A percentile compares a stretch with the other conserved stretches of the same genome.
Evolutionary conservation across 805 yeast genomes (phyloP).

Genomic region (Lipomyces starkeyi): DNA sequence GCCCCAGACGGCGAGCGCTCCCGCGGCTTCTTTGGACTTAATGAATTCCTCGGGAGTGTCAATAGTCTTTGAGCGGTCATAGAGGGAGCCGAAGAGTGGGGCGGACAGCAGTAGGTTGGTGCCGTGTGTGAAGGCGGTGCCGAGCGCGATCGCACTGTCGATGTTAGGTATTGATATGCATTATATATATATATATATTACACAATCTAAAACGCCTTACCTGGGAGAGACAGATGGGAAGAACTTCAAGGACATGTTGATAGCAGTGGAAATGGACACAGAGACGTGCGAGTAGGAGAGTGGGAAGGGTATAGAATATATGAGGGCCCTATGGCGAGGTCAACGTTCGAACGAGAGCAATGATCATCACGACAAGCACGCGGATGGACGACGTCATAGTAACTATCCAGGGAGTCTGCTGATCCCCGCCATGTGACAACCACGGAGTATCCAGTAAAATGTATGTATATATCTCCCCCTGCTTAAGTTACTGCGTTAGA

Average conservation of each 20-base stretch:
- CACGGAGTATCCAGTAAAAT: not conserved
- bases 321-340: not conserved
- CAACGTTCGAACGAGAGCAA: constrained; percentile 6
- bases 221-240: constrained; percentile 40
- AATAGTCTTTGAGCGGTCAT: constrained; percentile 46
- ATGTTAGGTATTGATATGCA: not conserved
- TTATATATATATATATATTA: not conserved
- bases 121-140: constrained; percentile 49
- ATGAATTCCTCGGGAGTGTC: constrained; percentile 47
- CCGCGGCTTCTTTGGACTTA: constrained; percentile 48
- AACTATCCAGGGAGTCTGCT: not conserved
- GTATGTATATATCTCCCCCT: not conserved
- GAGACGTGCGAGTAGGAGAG: not conserved
- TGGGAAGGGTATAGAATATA: too few relatives aligned
- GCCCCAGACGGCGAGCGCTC: constrained; percentile 47
- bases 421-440: constrained; percentile 1
- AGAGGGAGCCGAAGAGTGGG: constrained; percentile 51
- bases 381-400: not conserved
- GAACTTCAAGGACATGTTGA: constrained; percentile 40
- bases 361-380: constrained; percentile 14
- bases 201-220: constrained; percentile 17
- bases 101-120: constrained; percentile 46
- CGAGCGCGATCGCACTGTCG: constrained; percentile 48
- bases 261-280: not conserved
- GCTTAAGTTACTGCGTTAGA: not conserved